Conservation (phyloP, 208 protist species). For the Acanthamoeba quina region DNA sequence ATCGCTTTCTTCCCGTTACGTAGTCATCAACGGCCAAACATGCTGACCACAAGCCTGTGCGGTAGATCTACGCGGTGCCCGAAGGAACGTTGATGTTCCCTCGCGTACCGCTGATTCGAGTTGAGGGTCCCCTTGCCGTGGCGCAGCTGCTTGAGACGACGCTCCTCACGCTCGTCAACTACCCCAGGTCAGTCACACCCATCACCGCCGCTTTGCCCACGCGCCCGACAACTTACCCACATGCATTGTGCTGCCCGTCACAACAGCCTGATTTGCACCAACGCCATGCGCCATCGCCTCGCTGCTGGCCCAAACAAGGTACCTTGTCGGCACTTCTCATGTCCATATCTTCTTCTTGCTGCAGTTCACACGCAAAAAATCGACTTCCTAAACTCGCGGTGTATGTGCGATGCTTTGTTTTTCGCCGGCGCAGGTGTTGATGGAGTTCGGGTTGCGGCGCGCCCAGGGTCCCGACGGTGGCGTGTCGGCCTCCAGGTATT, state of each 20-base stretch:
- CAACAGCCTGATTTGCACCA: slow-evolving; percentile 90
- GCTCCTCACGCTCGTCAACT: slow-evolving; percentile 89
- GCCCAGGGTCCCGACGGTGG: slow-evolving; percentile 94
- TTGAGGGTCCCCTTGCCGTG: slow-evolving; percentile 91
- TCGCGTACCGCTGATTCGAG: slow-evolving; percentile 88
- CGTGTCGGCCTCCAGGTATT: slow-evolving; percentile 93
- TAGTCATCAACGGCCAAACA: neutral
- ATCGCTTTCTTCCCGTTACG: neutral
- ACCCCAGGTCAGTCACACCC: slow-evolving; percentile 57
- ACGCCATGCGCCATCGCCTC: slow-evolving; percentile 88
- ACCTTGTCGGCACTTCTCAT: neutral
- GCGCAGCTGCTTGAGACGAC: slow-evolving; percentile 93
- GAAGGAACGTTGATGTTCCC: slow-evolving; percentile 91
- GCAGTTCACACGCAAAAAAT: too few species aligned
- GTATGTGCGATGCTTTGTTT: too few species aligned
- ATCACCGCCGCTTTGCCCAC: too few species aligned
- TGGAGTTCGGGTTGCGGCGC: slow-evolving; percentile 94
- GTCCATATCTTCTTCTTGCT: too few species aligned
- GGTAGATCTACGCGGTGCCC: slow-evolving; percentile 82
- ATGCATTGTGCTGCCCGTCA: neutral
- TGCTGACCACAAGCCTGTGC: neutral
- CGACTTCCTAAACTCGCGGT: too few species aligned
- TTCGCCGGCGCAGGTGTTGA: neutral
- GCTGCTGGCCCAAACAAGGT: slow-evolving; percentile 56
- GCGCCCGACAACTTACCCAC: too few species aligned